These are phyloP conservation scores for Marchantia paleacea DNA, from an alignment of 225 moss, liverwort and hornwort species.

Conservation along the genomic window DNA sequence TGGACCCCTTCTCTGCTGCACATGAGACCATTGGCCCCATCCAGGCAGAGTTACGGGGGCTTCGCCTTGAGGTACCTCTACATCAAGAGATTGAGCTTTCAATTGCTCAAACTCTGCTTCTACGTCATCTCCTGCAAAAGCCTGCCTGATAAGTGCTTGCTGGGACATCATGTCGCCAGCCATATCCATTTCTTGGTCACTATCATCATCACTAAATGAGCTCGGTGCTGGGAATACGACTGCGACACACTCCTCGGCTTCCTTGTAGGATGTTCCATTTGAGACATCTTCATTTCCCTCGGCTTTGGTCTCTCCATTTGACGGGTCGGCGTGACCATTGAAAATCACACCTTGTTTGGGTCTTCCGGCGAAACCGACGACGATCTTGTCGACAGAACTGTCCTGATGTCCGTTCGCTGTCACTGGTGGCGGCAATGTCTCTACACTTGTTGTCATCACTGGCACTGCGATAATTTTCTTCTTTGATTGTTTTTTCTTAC, in stretches of 20 bases:
- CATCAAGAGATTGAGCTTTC: slow-evolving; percentile 69
- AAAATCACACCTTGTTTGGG: not conserved
- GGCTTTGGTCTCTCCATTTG: not conserved
- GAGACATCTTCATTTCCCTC: not conserved
- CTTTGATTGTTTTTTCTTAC: not conserved
- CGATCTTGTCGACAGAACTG: not conserved
- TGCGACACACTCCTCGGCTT: not conserved
- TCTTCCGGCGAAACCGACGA: slow-evolving; percentile 31
- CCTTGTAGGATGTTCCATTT: not conserved
- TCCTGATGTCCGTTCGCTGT: not conserved
- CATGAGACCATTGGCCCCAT: slow-evolving; percentile 93
- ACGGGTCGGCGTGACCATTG: not conserved
- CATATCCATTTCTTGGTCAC: slow-evolving; percentile 31
- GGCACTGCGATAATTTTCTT: not conserved
- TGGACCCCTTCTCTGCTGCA: slow-evolving; percentile 54
- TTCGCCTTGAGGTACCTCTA: slow-evolving; percentile 58
- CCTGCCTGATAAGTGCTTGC: slow-evolving; percentile 82
- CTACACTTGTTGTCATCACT: not conserved
- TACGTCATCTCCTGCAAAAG: slow-evolving; percentile 98
- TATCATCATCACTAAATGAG: slow-evolving; percentile 52
- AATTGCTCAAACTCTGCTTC: slow-evolving; percentile 79
- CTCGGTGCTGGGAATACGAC: not conserved
- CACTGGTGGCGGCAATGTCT: not conserved
- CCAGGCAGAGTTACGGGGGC: slow-evolving; percentile 66
- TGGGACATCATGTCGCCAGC: slow-evolving; percentile 51